A percentile compares a stretch with the other conserved stretches of the same genome.
Evolutionary conservation across 1,284 basidiomycete species (phyloP).

Genomic region (Lentinus polychrous): DNA sequence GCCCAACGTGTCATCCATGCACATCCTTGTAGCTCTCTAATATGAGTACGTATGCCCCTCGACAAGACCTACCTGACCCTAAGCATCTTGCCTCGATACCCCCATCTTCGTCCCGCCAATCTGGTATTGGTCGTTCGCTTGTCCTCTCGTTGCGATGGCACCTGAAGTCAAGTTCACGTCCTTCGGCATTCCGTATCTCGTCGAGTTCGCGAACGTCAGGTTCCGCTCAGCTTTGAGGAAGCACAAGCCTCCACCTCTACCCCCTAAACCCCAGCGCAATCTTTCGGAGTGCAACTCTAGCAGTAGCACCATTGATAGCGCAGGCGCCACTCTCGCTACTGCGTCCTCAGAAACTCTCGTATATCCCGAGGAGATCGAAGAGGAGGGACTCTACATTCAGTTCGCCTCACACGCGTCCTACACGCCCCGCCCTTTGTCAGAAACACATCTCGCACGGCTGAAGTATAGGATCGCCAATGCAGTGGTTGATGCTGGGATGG

Average conservation of each 20-base stretch:
- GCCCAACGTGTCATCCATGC: conserved; percentile 1
- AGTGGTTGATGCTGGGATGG: conserved; percentile 42
- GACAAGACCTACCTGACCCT: neutral
- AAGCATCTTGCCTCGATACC: conserved; percentile 13
- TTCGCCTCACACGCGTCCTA: conserved; percentile 22
- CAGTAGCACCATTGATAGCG: conserved; percentile 7
- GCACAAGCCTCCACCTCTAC: conserved; percentile 12
- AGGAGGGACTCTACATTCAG: conserved; percentile 31
- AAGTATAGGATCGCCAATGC: conserved; percentile 37
- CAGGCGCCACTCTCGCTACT: conserved; percentile 14
- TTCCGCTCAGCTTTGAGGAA: conserved; percentile 21
- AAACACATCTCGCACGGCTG: conserved; percentile 28
- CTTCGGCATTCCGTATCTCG: conserved; percentile 33
- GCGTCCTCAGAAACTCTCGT: conserved; percentile 22
- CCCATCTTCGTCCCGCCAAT: conserved; percentile 14
- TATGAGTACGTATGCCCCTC: neutral
- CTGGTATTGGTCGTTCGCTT: conserved; percentile 17
- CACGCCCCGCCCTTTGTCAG: conserved; percentile 23
- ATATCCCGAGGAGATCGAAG: conserved; percentile 11
- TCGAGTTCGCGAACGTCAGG: conserved; percentile 39
- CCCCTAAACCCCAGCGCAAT: conserved; percentile 2
- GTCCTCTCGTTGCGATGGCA: conserved; percentile 16
- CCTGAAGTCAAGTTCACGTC: conserved; percentile 34
- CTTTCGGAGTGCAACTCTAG: conserved; percentile 8
- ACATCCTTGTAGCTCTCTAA: neutral